phyloP scores from a whole-genome alignment of 2,329 filamentous ascomycete genomes.

The Calonectria fujianensis region DNA sequence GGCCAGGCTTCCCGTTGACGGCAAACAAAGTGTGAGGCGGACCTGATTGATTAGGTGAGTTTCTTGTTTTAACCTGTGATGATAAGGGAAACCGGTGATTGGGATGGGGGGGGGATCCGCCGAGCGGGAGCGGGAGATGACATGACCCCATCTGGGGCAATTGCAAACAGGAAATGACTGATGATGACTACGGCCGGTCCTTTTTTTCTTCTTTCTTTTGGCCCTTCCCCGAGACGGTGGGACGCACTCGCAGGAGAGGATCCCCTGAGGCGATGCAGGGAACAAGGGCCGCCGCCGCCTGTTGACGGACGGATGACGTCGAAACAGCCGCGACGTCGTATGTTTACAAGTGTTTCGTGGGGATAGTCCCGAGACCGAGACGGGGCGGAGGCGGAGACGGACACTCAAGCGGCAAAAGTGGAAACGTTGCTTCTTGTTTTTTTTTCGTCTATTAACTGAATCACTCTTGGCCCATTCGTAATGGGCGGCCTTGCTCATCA shows the following conservation, averaged over 20 bases:
- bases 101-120: not conserved
- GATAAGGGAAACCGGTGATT: not conserved
- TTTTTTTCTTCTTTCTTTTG: not conserved
- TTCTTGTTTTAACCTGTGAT: not conserved
- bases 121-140: not conserved
- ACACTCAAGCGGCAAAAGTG: slow-evolving; percentile 24
- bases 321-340: slow-evolving; percentile 20
- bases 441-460: slow-evolving; percentile 5
- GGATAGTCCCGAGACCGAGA: slow-evolving; percentile 4
- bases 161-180: not conserved
- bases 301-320: slow-evolving; percentile 15
- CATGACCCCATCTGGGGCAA: not conserved
- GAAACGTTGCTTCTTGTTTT: not conserved
- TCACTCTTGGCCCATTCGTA: not conserved
- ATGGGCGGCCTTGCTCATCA: not conserved
- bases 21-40: not conserved
- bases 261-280: slow-evolving; percentile 11
- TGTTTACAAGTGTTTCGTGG: slow-evolving; percentile 11
- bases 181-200: not conserved
- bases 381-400: not conserved
- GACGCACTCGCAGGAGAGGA: not conserved
- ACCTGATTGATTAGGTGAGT: not conserved
- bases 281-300: not conserved
- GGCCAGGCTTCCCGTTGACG: not conserved
- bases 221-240: not conserved